Conservation (phyloP, 2,329 filamentous ascomycete genomes). For the Epichloe gansuensis region DNA sequence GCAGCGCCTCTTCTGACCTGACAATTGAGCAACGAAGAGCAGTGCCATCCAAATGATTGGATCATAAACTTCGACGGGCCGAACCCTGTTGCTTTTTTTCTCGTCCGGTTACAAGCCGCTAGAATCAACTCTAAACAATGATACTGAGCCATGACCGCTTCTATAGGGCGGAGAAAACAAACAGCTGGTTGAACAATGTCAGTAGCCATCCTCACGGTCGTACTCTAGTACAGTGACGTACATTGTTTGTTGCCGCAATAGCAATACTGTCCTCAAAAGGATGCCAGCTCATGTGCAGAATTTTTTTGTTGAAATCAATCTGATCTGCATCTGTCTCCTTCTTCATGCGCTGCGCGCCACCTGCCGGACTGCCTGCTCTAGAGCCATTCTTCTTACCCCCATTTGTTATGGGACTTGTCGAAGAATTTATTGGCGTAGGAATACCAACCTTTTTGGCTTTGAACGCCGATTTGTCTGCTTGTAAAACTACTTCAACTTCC, state of each 20-base stretch:
- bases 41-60: neutral
- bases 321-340: slow-evolving; percentile 99
- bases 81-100: neutral
- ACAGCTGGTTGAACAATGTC: slow-evolving; percentile 39
- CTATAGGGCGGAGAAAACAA: slow-evolving; percentile 67
- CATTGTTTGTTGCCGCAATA: slow-evolving; percentile 98
- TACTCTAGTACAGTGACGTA: slow-evolving; percentile 36
- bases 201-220: neutral
- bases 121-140: slow-evolving; percentile 1
- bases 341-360: slow-evolving; percentile 75
- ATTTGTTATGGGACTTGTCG: slow-evolving; percentile 59
- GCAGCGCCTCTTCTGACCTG: neutral
- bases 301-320: slow-evolving; percentile 99
- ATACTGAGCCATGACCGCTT: neutral
- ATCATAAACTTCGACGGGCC: neutral
- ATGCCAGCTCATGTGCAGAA: slow-evolving; percentile 99
- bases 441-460: slow-evolving; percentile 99
- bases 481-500: slow-evolving; percentile 92
- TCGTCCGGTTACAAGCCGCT: neutral
- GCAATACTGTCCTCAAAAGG: slow-evolving; percentile 99
- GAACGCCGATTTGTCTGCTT: slow-evolving; percentile 97
- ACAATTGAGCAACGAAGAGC: neutral
- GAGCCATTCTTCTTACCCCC: slow-evolving; percentile 78
- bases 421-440: slow-evolving; percentile 85
- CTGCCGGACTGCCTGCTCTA: slow-evolving; percentile 75